These are phyloP conservation scores for Prunus padus DNA, from an alignment of 306 rosid genomes.

Conservation along the genomic window DNA sequence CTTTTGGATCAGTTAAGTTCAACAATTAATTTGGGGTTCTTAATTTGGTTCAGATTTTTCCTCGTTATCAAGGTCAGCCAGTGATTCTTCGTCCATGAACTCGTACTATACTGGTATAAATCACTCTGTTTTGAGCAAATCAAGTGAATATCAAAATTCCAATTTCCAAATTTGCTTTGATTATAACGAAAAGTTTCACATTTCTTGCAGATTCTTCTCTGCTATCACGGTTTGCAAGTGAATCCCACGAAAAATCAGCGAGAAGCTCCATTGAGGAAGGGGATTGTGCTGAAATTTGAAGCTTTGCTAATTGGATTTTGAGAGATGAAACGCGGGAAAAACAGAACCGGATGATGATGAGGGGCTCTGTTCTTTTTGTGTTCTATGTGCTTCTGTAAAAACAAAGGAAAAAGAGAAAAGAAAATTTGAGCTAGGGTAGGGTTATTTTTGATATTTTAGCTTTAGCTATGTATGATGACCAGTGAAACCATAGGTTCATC, in stretches of 20 bases:
- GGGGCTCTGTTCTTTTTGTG: background rate
- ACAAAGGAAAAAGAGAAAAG: slow-evolving; percentile 7
- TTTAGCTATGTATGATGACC: slow-evolving; percentile 28
- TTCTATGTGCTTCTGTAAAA: slow-evolving; percentile 19
- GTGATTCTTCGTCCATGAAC: slow-evolving; percentile 36
- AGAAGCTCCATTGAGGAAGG: slow-evolving; percentile 47
- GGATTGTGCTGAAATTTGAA: slow-evolving; percentile 16
- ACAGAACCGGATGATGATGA: background rate
- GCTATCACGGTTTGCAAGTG: slow-evolving; percentile 24
- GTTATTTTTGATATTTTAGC: background rate
- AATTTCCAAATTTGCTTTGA: background rate
- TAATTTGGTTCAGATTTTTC: slow-evolving; percentile 36
- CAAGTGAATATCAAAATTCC: background rate
- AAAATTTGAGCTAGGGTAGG: background rate
- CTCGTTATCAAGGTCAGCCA: slow-evolving; percentile 25
- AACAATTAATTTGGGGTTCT: background rate
- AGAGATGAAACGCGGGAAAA: slow-evolving; percentile 5
- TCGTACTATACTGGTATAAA: slow-evolving; percentile 31
- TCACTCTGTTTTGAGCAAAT: background rate
- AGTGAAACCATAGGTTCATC: slow-evolving; percentile 30
- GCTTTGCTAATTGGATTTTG: background rate
- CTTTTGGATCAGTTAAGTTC: background rate
- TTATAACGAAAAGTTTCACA: background rate
- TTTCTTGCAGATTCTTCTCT: slow-evolving; percentile 28
- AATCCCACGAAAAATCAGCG: slow-evolving; percentile 28